Base-by-base conservation (phyloP, 1,139 yeast species). In the Saccharomyces pastorianus region DNA sequence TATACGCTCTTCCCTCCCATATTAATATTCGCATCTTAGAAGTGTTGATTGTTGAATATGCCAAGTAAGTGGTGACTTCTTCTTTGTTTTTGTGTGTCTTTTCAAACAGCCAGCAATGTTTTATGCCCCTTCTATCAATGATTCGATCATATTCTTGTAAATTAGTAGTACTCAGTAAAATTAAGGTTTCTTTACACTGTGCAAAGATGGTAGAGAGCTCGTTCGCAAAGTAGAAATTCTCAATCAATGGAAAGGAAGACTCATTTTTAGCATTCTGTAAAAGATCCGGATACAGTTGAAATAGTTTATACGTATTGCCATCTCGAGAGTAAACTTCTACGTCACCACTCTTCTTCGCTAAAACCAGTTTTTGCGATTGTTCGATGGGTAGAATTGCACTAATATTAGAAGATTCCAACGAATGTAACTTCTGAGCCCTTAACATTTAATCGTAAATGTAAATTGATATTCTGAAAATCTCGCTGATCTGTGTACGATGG, bases 61-160 rank as follows among this genome's bases (percentile, higher is more conserved):
- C 34, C 8, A 67, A 55, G 25, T 60, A 58, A 1, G 68, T 64
- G 7, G 50, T 55, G 4, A 28, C 31, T 11, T 50, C 51, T 2
- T 53, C 58, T 7, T 50, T 55, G 13, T 54, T 46, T 26, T 49
- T 48, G 8, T 49, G 29, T 1, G 46, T 23, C 20, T 54, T 29
- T 44, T 59, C 62, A 29, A 58, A 52, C 11, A 65, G 32, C 71
- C 71, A 67, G 20, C 63, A 60, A 38, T 58, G 49, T 1, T 56
- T 55, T 8, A 66, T 63, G 4, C 70, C 70, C 44, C 70, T 58
- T 41, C 61, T 64, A 51, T 68, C 72, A 6, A 62, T 58, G 9
- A 68, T 61, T 52, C 61, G 58, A 52, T 68, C 72, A 56, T 64
- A 68, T 25, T 61, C 59, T 25, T 63, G 65, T 51, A 68, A 54